phyloP scores from a whole-genome alignment of 2,329 filamentous ascomycete species.

The Fusarium siculi region DNA sequence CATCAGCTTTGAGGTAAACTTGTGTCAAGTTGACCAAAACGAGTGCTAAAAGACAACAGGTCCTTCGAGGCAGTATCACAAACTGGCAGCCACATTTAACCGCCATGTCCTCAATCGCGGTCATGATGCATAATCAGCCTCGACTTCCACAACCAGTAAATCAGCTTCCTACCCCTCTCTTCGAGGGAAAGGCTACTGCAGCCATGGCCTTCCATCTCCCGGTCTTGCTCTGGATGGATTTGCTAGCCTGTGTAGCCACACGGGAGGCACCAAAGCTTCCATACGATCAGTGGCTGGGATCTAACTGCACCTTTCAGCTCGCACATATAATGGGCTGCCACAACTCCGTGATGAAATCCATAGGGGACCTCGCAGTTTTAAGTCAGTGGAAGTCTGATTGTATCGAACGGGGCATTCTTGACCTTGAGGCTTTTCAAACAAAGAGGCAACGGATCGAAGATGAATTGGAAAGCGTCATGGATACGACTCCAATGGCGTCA shows the following conservation, averaged over 20 bases:
- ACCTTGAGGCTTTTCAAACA: fast-evolving
- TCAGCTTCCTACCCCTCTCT: not conserved
- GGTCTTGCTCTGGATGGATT: not conserved
- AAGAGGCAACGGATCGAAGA: not conserved
- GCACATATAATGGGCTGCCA: not conserved
- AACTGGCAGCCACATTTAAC: not conserved
- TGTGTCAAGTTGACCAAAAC: too few species aligned
- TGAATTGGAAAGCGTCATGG: not conserved
- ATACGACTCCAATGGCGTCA: not conserved
- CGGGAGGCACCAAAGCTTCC: not conserved
- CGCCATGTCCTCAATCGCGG: not conserved
- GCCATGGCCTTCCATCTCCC: not conserved
- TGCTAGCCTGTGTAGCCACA: not conserved
- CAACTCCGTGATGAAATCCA: not conserved
- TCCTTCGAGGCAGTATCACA: not conserved
- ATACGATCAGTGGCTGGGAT: not conserved
- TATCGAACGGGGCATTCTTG: fast-evolving
- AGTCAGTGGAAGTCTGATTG: not conserved
- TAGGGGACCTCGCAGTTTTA: not conserved
- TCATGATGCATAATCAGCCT: not conserved
- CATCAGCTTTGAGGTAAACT: not conserved
- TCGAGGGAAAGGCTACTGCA: not conserved
- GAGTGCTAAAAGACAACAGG: not conserved
- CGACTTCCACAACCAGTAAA: fast-evolving
- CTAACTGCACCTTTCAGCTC: not conserved